Evolutionary conservation across 108 stramenopile species (phyloP), one percentile per base, ranked within the genome.

Genomic region (Chaetoceros tenuissimus): DNA sequence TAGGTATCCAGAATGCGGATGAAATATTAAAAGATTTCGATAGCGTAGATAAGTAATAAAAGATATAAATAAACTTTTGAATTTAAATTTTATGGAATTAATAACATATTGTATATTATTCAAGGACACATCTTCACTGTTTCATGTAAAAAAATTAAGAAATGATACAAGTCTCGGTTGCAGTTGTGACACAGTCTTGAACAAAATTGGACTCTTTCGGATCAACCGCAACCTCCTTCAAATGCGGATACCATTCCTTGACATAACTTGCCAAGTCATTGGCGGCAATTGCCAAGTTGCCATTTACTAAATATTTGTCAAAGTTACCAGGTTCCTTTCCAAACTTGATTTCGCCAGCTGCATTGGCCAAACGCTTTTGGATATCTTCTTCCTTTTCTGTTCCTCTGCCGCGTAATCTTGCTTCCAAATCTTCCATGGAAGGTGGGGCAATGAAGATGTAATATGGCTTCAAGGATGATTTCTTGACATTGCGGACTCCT

Each of bases 381-480:
- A 90, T 55, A 7, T 64, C 54, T 2, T 81, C 85, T 47, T 89
- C 85, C 5, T 53, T 69, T 63, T 91, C 92, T 26, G 85, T 89
- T 22, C 78, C 82, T 10, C 85, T 66, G 25, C 55, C 77, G 26
- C 81, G 67, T 5, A 94, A 57, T 0, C 92, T 64, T 5, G 46
- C 27, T 62, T 85, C 87, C 31, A 94, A 63, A 25, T 49, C 67
- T 22, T 82, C 87, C 64, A 91, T 64, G 22, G 78, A 79, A 0
- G 92, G 92, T 0, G 92, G 85, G 10, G 77, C 68, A 27, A 94
- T 77, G 60, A 89, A 94, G 24, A 90, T 50, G 49, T 71, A 87
- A 17, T 66, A 34, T 0, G 75, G 62, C 51, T 71, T 57, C 10
- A 81, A 57, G 13, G 50, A 52, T 5, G 46, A 51, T 19, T 58